Evolutionary conservation across 1,284 basidiomycete species (phyloP), one percentile per base, ranked within the genome.

Genomic region (Laetiporus sulphureus): DNA sequence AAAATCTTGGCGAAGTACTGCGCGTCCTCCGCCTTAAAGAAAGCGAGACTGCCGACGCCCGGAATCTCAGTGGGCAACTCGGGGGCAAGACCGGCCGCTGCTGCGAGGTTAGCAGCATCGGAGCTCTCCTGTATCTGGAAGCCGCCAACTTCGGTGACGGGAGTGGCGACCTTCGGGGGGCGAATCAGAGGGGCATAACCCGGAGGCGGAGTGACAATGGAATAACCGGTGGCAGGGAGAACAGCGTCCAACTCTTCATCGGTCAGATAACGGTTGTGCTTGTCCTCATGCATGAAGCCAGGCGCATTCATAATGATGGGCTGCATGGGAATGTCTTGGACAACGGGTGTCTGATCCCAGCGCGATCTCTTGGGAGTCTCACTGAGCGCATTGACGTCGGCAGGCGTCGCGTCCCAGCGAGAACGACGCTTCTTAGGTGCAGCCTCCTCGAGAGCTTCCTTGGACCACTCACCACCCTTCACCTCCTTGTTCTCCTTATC

Each of bases 1-100:
- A 96, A 66, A 48, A 99, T 96, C 66, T 97, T 97, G 44, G 92
- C 86, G 55, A 99, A 99, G 66, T 98, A 99, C 59, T 94, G 84
- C 4, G 94, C 92, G 60, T 99, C 96, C 66, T 99, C 96, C 1
- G 90, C 76, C 66, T 99, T 99, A 79, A 99, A 94, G 70, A 98
- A 99, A 5, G 93, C 91, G 24, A 99, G 78, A 54, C 88, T 92
- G 24, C 96, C 96, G 31, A 99, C 94, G 32, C 96, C 96, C 31
- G 94, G 94, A 52, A 99, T 98, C 63, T 99, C 95, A 1, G 95
- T 99, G n/a, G 95, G 94, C 20, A 99, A 70, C 50, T 96, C 92
- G 3, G 93, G 90, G 12, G 90, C 87, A 32, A 97, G 89, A 45
- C 92, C 91, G 0, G 90, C 88, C 0, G 92, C 94, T 1, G 88